Conservation (phyloP, 805 yeast species). For the Allodekkera sacchari region DNA sequence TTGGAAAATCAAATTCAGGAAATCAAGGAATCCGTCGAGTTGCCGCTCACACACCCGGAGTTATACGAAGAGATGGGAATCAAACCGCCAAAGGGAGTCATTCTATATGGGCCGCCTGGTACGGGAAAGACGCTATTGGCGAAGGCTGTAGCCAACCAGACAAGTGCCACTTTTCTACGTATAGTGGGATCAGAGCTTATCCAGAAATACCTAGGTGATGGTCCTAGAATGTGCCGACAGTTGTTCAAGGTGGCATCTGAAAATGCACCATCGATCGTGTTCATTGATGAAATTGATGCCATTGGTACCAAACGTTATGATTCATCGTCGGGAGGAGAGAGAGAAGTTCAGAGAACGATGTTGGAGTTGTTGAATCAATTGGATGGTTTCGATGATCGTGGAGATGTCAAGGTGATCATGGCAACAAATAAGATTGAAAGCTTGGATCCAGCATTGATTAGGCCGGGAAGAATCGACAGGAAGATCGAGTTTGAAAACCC, state of each 20-base stretch:
- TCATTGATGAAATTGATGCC: slow-evolving; percentile 97
- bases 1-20: slow-evolving; percentile 94
- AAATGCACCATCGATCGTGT: slow-evolving; percentile 96
- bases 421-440: slow-evolving; percentile 94
- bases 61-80: slow-evolving; percentile 98
- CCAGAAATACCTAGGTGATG: slow-evolving; percentile 96
- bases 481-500: slow-evolving; percentile 95
- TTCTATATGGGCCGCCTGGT: slow-evolving; percentile 95
- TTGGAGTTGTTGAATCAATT: slow-evolving; percentile 88
- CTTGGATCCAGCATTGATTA: slow-evolving; percentile 88
- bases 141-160: slow-evolving; percentile 97
- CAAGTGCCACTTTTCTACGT: slow-evolving; percentile 91
- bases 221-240: slow-evolving; percentile 90
- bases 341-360: slow-evolving; percentile 97
- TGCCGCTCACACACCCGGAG: slow-evolving; percentile 95
- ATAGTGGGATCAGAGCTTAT: slow-evolving; percentile 96
- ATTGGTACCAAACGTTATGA: slow-evolving; percentile 98
- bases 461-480: slow-evolving; percentile 97
- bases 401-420: slow-evolving; percentile 96
- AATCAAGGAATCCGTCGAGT: slow-evolving; percentile 93
- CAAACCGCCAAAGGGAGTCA: slow-evolving; percentile 97
- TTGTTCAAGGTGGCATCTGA: slow-evolving; percentile 95
- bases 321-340: slow-evolving; percentile 86
- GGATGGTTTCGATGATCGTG: slow-evolving; percentile 96
- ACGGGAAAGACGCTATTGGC: slow-evolving; percentile 95